Base-by-base conservation (phyloP, 2,329 filamentous ascomycete species). In the Pyrenochaeta sp. region DNA sequence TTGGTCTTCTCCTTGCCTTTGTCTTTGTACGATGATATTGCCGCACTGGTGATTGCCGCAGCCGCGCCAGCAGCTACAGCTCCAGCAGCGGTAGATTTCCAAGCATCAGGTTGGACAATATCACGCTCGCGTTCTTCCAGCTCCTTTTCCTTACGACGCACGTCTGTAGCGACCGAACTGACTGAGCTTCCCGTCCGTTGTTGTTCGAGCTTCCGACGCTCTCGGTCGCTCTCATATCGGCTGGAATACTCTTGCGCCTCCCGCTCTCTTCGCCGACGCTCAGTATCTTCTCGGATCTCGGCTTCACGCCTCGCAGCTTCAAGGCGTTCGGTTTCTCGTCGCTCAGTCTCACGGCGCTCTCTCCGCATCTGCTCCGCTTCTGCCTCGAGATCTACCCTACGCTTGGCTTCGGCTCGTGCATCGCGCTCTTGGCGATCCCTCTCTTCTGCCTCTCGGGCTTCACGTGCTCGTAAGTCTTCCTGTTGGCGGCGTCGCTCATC, bases 11-110 rank as follows among this genome's bases (percentile, higher is more conserved):
- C 45, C 32, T 60, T 60, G n/a, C 48, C 49, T 45, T 66, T 68
- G 43, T 64, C 64, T 33, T 63, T 61, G 48, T 60, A 64, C 2
- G 68, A 69, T 2, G 66, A 66, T 9, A 74, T 74, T 14, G 71
- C 70, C 3, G 68, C 68, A 21, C 60, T 65, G 9, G 68, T 61
- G 21, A 74, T 72, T 1, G 66, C 69, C 6, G 68, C 68, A 12
- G 70, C 72, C 14, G 72, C 69, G 44, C 67, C 66, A 32, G 70
- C 74, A 27, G 70, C 73, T 7, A 68, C 63, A 27, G 69, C 73
- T 23, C 70, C 73, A 30, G 72, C 75, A 23, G 73, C 72, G 40
- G 77, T 67, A 6, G 63, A 70, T 48, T 72, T 75, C 76, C 75
- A 78, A 3, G 65, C 49, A 17, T 75, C 67, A 17, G 68, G 66